Conservation (phyloP, 2,329 filamentous ascomycete species). For the Ceratocystis cubensis region DNA sequence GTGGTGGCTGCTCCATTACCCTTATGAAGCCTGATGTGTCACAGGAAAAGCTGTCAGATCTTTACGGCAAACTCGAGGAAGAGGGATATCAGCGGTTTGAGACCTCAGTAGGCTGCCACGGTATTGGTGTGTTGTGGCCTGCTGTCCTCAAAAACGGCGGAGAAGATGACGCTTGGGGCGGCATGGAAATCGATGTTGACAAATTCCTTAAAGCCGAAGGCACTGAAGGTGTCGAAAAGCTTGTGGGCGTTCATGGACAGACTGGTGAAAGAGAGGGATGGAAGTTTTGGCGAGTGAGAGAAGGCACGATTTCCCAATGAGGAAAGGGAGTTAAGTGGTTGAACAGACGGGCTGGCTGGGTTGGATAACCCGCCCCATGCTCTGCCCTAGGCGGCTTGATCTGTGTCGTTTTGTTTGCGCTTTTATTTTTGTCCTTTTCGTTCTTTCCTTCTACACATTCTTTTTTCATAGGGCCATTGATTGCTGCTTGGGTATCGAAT, state of each 20-base stretch:
- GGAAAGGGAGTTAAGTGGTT: not conserved
- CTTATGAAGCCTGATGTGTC: constrained; percentile 59
- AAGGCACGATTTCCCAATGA: constrained; percentile 16
- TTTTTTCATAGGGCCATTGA: not conserved
- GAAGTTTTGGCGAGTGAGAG: constrained; percentile 67
- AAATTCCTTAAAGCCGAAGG: constrained; percentile 70
- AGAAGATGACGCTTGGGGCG: constrained; percentile 64
- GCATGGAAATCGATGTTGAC: constrained; percentile 86
- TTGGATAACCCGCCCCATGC: not conserved
- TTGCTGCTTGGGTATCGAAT: not conserved
- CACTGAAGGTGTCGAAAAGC: constrained; percentile 68
- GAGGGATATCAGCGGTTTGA: constrained; percentile 77
- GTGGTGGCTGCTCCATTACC: constrained; percentile 90
- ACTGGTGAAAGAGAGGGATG: constrained; percentile 62
- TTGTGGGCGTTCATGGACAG: constrained; percentile 67
- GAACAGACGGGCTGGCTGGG: not conserved
- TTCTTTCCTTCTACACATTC: not conserved
- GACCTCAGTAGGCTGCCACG: constrained; percentile 82
- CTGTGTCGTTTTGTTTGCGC: not conserved
- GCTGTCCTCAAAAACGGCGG: constrained; percentile 76
- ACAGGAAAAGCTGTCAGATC: constrained; percentile 41
- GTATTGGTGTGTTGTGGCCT: constrained; percentile 87
- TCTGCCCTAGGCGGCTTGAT: not conserved
- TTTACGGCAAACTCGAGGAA: constrained; percentile 52
- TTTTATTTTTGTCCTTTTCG: not conserved